phyloP scores from a whole-genome alignment of 176 grass and related monocot species.

The Bolboschoenus planiculmis region DNA sequence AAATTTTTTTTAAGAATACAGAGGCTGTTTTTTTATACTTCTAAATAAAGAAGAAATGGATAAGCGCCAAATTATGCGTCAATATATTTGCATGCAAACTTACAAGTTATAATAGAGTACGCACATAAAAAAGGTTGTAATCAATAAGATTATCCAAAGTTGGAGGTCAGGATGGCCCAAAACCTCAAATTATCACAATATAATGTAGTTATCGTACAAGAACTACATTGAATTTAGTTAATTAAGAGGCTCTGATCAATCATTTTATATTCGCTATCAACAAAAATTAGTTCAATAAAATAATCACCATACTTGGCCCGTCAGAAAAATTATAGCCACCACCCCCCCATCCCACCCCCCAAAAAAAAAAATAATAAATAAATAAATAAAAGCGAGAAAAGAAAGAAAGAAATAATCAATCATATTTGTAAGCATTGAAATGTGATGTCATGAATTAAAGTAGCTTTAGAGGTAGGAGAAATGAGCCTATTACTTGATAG shows the following conservation, averaged over 20 bases:
- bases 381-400: background rate
- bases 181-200: background rate
- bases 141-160: slow-evolving; percentile 6
- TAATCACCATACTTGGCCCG: background rate
- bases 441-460: background rate
- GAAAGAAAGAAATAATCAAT: background rate
- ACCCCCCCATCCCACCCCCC: no score
- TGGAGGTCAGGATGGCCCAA: background rate
- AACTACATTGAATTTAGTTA: background rate
- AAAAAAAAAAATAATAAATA: background rate
- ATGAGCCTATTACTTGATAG: slow-evolving; percentile 47
- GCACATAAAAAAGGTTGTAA: background rate
- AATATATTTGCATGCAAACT: background rate
- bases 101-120: background rate
- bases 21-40: background rate
- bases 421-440: slow-evolving; percentile 11
- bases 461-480: slow-evolving; percentile 38
- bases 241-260: background rate
- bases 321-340: background rate
- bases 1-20: background rate
- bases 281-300: slow-evolving; percentile 2
- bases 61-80: background rate
- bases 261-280: slow-evolving; percentile 12
- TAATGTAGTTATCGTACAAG: slow-evolving; percentile 7
- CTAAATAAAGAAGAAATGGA: background rate